Conservation (phyloP, 768 basidiomycete species). For the Mrakia gelida region DNA sequence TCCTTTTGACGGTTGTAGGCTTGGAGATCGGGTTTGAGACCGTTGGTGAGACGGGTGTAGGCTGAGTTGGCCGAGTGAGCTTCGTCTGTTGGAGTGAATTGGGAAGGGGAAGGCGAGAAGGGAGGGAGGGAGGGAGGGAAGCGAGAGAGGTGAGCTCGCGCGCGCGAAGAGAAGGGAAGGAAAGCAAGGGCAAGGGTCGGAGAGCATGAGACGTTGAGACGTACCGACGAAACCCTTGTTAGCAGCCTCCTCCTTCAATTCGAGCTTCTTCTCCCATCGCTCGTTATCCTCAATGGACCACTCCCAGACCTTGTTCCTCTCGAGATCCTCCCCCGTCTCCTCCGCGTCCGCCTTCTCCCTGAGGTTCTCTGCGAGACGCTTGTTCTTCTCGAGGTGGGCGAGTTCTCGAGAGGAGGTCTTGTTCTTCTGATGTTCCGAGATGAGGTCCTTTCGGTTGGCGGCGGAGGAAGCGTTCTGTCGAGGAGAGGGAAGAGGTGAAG, state of each 20-base stretch:
- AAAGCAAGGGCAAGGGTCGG: not conserved
- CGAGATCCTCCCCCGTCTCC: slow-evolving; percentile 55
- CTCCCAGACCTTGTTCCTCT: slow-evolving; percentile 89
- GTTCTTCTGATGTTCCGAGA: slow-evolving; percentile 75
- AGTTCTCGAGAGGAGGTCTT: slow-evolving; percentile 74
- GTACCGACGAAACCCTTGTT: slow-evolving; percentile 88
- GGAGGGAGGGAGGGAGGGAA: not conserved
- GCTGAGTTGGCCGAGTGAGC: slow-evolving; percentile 79
- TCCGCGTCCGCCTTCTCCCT: slow-evolving; percentile 59
- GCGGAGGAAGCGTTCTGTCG: slow-evolving; percentile 67
- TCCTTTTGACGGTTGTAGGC: slow-evolving; percentile 88
- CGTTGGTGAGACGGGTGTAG: slow-evolving; percentile 88
- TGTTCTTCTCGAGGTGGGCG: slow-evolving; percentile 79
- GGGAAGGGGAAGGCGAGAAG: not conserved
- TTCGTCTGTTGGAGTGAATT: slow-evolving; percentile 57
- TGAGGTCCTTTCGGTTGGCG: slow-evolving; percentile 78
- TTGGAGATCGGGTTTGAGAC: slow-evolving; percentile 78
- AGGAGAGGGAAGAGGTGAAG: not conserved
- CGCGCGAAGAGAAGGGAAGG: no score
- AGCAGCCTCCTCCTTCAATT: slow-evolving; percentile 80
- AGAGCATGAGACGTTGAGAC: slow-evolving; percentile 39
- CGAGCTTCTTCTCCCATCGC: slow-evolving; percentile 69
- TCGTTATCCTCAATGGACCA: slow-evolving; percentile 95
- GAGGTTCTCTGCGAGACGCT: slow-evolving; percentile 80
- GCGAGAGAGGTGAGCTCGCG: not conserved